A percentile compares a stretch with the other conserved stretches of the same genome.
Evolutionary conservation across 352 stramenopile genomes (phyloP).

Genomic region (Globisporangium uncinulatum): DNA sequence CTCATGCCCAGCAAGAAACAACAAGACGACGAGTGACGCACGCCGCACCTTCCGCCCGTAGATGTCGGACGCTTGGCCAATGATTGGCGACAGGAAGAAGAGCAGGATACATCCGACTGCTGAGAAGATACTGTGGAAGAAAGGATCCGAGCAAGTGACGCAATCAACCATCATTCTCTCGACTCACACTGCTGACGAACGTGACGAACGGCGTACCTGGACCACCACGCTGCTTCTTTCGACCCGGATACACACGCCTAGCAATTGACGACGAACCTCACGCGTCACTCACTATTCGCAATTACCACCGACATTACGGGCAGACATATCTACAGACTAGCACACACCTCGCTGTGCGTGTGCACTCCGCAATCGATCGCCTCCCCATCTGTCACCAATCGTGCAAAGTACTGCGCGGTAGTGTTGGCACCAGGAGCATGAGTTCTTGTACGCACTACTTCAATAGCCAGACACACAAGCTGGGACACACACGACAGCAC

Average conservation of each 20-base stretch:
- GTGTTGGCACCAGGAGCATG: constrained; percentile 1
- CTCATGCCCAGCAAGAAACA: too few relatives aligned
- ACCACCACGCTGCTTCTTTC: constrained; percentile 64
- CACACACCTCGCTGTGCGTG: constrained; percentile 28
- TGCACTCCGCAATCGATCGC: constrained; percentile 54
- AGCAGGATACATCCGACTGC: constrained; percentile 47
- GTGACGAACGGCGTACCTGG: constrained; percentile 21
- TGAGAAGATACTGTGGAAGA: constrained; percentile 45
- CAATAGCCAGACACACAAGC: background rate
- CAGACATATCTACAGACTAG: background rate
- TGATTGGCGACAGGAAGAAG: constrained; percentile 62
- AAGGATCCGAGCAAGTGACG: too few relatives aligned
- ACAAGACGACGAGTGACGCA: too few relatives aligned
- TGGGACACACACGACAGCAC: constrained; percentile 12
- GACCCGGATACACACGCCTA: constrained; percentile 59
- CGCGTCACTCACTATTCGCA: too few relatives aligned
- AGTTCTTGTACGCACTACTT: too few relatives aligned
- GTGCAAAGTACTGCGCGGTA: constrained; percentile 59
- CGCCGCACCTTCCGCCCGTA: constrained; percentile 84
- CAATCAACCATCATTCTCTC: too few relatives aligned
- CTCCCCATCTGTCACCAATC: constrained; percentile 33
- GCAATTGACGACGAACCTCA: background rate
- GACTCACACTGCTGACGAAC: too few relatives aligned
- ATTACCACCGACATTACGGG: too few relatives aligned
- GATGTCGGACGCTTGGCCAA: constrained; percentile 67